Conservation (phyloP, 257 asterid species). For the Lycium barbarum region DNA sequence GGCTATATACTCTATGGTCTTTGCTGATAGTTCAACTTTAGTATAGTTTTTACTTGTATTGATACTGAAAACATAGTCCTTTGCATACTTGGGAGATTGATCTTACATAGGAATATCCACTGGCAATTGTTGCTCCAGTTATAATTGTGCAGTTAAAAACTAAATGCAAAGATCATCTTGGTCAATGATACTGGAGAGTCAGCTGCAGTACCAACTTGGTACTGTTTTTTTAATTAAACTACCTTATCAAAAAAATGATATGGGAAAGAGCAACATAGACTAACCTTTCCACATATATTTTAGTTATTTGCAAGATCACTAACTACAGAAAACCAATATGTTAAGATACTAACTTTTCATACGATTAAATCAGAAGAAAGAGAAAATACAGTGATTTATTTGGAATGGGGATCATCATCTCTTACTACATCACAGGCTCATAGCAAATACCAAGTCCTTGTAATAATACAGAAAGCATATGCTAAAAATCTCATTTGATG, state of each 20-base stretch:
- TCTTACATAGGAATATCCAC: neutral
- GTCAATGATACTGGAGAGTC: neutral
- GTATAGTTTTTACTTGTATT: neutral
- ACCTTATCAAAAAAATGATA: neutral
- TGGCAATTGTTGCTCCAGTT: neutral
- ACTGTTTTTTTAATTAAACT: neutral
- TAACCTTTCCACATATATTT: conserved; percentile 12
- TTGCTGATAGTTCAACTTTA: neutral
- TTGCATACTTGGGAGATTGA: neutral
- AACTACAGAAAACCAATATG: neutral
- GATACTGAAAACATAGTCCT: neutral
- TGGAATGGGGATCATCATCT: neutral
- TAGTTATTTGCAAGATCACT: neutral
- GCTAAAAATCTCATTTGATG: too few relatives aligned
- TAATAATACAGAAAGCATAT: neutral
- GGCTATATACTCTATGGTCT: neutral
- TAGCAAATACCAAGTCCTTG: conserved; percentile 17
- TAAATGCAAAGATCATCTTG: neutral
- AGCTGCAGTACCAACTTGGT: conserved; percentile 11
- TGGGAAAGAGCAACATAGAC: neutral
- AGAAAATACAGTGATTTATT: neutral
- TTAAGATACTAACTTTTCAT: neutral
- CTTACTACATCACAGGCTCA: conserved; percentile 1
- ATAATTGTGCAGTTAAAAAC: neutral
- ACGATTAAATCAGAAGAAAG: neutral